A percentile compares a stretch with the other conserved stretches of the same genome.
Evolutionary conservation across 371 early-diverging fungal species (phyloP).

Genomic region (Syncephalastrum monosporum): DNA sequence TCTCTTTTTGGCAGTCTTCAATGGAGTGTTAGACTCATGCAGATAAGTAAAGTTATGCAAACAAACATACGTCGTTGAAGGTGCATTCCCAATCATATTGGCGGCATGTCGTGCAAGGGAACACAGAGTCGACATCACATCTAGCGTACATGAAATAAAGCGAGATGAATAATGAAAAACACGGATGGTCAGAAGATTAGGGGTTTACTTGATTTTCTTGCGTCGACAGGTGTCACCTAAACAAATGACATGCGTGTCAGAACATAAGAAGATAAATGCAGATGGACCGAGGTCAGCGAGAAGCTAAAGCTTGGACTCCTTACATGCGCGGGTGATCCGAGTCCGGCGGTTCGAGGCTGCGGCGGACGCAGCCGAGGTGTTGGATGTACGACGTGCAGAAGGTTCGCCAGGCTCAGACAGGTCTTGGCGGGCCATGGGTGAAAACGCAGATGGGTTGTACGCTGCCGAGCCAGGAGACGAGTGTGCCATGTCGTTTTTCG

Average conservation of each 20-base stretch:
- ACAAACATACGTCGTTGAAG: constrained; percentile 39
- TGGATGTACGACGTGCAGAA: background rate
- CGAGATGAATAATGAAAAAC: background rate
- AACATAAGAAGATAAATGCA: background rate
- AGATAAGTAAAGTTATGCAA: background rate
- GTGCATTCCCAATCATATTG: constrained; percentile 48
- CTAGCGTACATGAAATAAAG: constrained; percentile 13
- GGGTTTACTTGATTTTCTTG: constrained; percentile 45
- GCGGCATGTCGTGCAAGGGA: constrained; percentile 42
- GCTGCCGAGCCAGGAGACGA: too few species aligned
- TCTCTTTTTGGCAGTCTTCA: constrained; percentile 41
- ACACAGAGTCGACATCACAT: constrained; percentile 37
- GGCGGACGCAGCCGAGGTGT: background rate
- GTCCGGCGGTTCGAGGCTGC: constrained; percentile 18
- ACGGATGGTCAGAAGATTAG: background rate
- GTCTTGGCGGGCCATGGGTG: too few species aligned
- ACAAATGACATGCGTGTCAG: background rate
- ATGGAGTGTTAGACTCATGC: background rate
- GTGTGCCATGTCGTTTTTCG: too few species aligned
- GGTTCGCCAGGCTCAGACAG: too few species aligned
- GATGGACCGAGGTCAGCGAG: background rate
- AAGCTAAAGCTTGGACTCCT: background rate
- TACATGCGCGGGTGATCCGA: constrained; percentile 43
- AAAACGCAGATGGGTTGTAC: too few species aligned
- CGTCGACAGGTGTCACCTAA: constrained; percentile 48